Conservation (phyloP, 768 basidiomycete species). For the Mycena alexandri region DNA sequence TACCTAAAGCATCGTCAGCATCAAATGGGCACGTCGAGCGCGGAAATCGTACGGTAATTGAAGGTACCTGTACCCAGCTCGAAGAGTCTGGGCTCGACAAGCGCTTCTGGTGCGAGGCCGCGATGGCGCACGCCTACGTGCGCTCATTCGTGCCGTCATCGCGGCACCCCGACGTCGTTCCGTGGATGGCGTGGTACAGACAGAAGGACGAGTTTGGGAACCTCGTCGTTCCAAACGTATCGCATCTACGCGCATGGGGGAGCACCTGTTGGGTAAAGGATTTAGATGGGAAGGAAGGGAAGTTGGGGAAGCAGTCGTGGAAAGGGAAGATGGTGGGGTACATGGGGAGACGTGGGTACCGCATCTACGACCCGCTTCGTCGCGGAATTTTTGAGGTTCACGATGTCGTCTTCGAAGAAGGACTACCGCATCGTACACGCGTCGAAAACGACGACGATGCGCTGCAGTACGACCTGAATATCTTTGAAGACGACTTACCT, state of each 20-base stretch:
- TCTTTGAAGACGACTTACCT: too few species aligned
- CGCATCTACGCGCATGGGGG: constrained; percentile 35
- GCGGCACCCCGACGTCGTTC: too few species aligned
- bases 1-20: constrained; percentile 39
- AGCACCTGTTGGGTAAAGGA: constrained; percentile 35
- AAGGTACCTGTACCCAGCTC: constrained; percentile 36
- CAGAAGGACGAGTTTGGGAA: not conserved
- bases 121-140: constrained; percentile 39
- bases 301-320: constrained; percentile 31
- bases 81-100: not conserved
- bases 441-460: too few species aligned
- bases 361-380: constrained; percentile 17
- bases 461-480: too few species aligned
- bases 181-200: constrained; percentile 10
- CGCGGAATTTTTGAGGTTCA: constrained; percentile 17
- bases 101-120: constrained; percentile 21
- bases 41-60: constrained; percentile 38
- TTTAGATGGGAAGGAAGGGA: constrained; percentile 24
- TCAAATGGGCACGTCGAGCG: constrained; percentile 46
- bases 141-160: constrained; percentile 42
- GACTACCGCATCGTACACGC: constrained; percentile 19
- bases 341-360: constrained; percentile 32
- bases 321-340: constrained; percentile 31
- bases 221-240: constrained; percentile 18
- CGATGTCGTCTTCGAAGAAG: constrained; percentile 30